A percentile compares a stretch with the other conserved stretches of the same genome.
These are phyloP conservation scores for Brasilioporus rufonigricans DNA, from an alignment of 768 basidiomycete species.

Conservation along the genomic window DNA sequence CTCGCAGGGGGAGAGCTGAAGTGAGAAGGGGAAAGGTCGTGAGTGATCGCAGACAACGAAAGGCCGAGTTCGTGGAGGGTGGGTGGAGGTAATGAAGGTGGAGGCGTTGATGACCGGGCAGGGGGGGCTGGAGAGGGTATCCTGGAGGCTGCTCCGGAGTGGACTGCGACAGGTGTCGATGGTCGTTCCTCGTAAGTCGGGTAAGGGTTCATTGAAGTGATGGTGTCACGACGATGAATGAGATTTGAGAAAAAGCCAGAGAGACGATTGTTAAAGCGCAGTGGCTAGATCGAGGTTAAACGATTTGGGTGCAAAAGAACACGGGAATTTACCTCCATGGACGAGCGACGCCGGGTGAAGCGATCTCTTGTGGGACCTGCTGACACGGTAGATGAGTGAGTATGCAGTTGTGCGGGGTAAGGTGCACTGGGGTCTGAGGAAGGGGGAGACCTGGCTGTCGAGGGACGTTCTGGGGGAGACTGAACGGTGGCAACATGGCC, in stretches of 20 bases:
- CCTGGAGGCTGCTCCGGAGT: conserved; percentile 43
- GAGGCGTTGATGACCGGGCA: conserved; percentile 63
- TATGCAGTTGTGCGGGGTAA: neutral
- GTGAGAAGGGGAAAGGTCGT: conserved; percentile 70
- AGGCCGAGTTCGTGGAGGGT: conserved; percentile 75
- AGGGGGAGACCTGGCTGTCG: conserved; percentile 32
- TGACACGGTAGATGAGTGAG: conserved; percentile 16
- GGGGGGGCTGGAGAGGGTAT: conserved; percentile 53
- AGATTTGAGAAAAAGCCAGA: conserved; percentile 85
- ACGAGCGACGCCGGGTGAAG: conserved; percentile 47
- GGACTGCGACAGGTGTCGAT: conserved; percentile 25
- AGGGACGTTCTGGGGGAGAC: conserved; percentile 29
- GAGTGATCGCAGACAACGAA: conserved; percentile 62
- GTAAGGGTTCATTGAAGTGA: conserved; percentile 26
- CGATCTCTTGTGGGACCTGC: conserved; percentile 34
- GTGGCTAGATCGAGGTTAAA: conserved; percentile 33
- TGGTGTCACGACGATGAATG: conserved; percentile 66
- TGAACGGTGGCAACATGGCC: conserved; percentile 48
- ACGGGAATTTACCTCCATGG: conserved; percentile 50
- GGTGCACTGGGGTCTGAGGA: no score
- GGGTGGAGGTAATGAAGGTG: conserved; percentile 69
- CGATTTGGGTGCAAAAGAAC: conserved; percentile 6
- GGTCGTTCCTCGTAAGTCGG: conserved; percentile 35
- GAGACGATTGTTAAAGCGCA: conserved; percentile 66
- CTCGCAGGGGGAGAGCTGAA: conserved; percentile 73